Evolutionary conservation across 2,329 filamentous ascomycete genomes (phyloP), one percentile per base, ranked within the genome.

Genomic region (Furcasterigmium sp.): DNA sequence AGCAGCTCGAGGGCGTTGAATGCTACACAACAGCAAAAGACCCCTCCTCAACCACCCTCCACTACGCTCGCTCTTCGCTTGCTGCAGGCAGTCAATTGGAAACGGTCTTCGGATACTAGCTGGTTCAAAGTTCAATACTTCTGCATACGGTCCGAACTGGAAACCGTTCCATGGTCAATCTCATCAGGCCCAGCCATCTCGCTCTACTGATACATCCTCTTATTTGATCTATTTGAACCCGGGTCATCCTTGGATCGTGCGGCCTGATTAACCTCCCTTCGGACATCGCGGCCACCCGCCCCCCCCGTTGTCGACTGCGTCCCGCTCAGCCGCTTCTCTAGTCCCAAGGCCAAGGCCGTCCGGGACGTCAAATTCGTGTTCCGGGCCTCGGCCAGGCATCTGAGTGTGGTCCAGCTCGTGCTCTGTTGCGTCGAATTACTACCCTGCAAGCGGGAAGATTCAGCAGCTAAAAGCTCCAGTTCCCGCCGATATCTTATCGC

Each of bases 401-500:
- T 32, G 14, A 32, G n/a, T n/a, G n/a, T n/a, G n/a, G n/a, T n/a
- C n/a, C n/a, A n/a, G n/a, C n/a, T n/a, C n/a, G n/a, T n/a, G n/a
- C n/a, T n/a, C n/a, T n/a, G n/a, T n/a, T n/a, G n/a, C n/a, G n/a
- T n/a, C n/a, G n/a, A n/a, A n/a, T n/a, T n/a, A n/a, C n/a, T n/a
- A n/a, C n/a, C n/a, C n/a, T n/a, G n/a, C n/a, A n/a, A n/a, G n/a
- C n/a, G n/a, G n/a, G n/a, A n/a, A n/a, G n/a, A n/a, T 35, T 17
- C 17, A 9, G 4, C 11, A 10, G 29, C 15, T 35, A 32, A 43
- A 25, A 43, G 25, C 36, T 32, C n/a, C 35, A 29, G 32, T n/a
- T n/a, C n/a, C n/a, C n/a, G 38, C 45, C 45, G 47, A 47, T 49
- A 49, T 45, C 47, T 49, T 49, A 47, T 49, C 47, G 46, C 42